Base-by-base conservation (phyloP, 1,284 basidiomycete genomes). In the Ustilago trichophora region DNA sequence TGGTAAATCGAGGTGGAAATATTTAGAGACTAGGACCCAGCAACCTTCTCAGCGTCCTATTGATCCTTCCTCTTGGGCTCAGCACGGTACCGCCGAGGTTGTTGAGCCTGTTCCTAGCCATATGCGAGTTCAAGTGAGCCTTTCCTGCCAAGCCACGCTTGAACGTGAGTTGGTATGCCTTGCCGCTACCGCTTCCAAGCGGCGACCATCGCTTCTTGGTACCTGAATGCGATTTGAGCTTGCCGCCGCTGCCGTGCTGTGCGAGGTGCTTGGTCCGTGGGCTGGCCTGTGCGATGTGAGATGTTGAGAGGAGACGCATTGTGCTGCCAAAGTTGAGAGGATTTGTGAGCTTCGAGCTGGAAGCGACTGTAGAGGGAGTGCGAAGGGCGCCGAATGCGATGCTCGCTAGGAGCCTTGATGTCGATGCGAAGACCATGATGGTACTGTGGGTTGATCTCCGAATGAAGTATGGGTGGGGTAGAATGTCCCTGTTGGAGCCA, bases 201-300 rank as follows among this genome's bases (percentile, higher is more conserved):
- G 75, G 73, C 5, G 65, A 43, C 59, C 72, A 75, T 38, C 75
- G 59, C 57, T 77, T 77, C 63, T 77, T 77, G 19, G 75, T 65
- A 27, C 66, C 70, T 10, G 64, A 57, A 35, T 77, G 75, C n/a
- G 70, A 53, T 46, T 77, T 77, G 41, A 58, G 58, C 53, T 75
- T 74, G 36, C 48, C 48, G 16, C 56, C 56, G 43, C 56, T 65
- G 24, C 67, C 67, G 41, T 65, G 67, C 38, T 70, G 67, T 40
- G 67, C 51, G 45, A 70, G 56, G 16, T 56, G 67, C 34, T 59
- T 64, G 13, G 48, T 65, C 19, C 67, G 54, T 31, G 67, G 67
- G 35, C 52, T 56, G 1, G 50, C 32, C 18, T 47, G 36, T 6
- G 46, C 49, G 18, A 43, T 31, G 8, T 31, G 33, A 4, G 51